Evolutionary conservation across 2,329 filamentous ascomycete species (phyloP), one percentile per base, ranked within the genome.

Genomic region (Beauveria sp.): DNA sequence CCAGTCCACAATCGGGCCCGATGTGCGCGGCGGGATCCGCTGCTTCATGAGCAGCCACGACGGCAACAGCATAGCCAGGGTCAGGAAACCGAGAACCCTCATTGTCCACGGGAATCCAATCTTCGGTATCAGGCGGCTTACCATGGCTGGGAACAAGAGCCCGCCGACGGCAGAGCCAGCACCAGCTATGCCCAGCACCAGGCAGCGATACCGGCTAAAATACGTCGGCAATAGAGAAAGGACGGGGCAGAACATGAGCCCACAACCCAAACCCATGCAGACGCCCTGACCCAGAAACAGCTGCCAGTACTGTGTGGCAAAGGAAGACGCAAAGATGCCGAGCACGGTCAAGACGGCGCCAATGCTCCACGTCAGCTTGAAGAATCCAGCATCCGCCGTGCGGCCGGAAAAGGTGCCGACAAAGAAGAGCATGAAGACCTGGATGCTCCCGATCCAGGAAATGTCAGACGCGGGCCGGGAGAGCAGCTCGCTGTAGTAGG

Each of bases 151-250:
- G 59, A 86, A 89, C 3, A 89, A 76, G 20, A 88, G 73, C 0
- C 86, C 86, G 1, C 87, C 88, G 0, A 82, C 81, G 0, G 80
- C 80, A 24, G 83, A 84, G 0, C 88, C 88, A 0, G 80, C 81
- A 0, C 84, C 83, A 9, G 79, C 78, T 7, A 87, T 76, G 0
- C 84, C 84, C 22, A 89, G 76, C 0, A 86, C 87, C 3, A 88
- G 73, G 0, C 80, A 80, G 5, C 83, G 78, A 22, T 82, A 81
- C n/a, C 72, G 79, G 12, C 75, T 76, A 65, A 89, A 90, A 59
- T 87, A 88, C 0, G 84, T 86, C 18, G 82, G 77, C 9, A 85
- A 73, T 22, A 86, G 71, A 12, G 81, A 77, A 26, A 83, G 67
- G 20, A 78, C 79, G 38, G 84, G 79, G 49, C 78, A 77, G 72